Percentiles rank a stretch among this genome's conserved stretches.
Conservation (phyloP, 208 protist genomes). For the Perkinsela sp. region DNA sequence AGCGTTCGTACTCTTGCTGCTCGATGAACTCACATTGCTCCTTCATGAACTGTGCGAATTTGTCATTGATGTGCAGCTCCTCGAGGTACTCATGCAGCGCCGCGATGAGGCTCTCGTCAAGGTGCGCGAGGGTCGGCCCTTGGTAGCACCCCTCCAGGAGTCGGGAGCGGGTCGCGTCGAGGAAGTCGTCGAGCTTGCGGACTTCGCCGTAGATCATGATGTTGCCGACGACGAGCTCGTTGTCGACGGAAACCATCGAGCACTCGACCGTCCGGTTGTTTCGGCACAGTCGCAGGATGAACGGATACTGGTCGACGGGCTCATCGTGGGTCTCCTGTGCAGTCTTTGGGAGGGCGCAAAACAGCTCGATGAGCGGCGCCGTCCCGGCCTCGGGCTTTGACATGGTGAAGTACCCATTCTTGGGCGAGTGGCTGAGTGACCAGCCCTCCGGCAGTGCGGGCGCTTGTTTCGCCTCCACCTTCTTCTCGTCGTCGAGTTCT, state of each 20-base stretch:
- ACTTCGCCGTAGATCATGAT: constrained; percentile 11
- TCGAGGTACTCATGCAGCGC: constrained; percentile 35
- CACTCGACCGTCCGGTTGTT: constrained; percentile 22
- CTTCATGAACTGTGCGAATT: constrained; percentile 37
- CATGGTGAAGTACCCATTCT: constrained; percentile 31
- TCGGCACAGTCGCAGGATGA: constrained; percentile 32
- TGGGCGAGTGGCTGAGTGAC: constrained; percentile 27
- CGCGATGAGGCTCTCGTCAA: constrained; percentile 42
- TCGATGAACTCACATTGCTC: constrained; percentile 42
- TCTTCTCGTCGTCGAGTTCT: constrained; percentile 42
- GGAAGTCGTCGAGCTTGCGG: not conserved
- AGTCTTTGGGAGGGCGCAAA: not conserved
- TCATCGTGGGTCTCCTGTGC: constrained; percentile 16
- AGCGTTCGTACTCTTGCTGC: constrained; percentile 49
- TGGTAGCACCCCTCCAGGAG: not conserved
- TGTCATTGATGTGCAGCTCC: constrained; percentile 38
- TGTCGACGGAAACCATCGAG: constrained; percentile 29
- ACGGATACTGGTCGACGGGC: constrained; percentile 45
- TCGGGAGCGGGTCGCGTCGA: not conserved
- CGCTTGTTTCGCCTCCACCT: constrained; percentile 36
- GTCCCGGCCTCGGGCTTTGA: constrained; percentile 2
- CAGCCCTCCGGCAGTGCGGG: constrained; percentile 23
- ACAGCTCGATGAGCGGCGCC: not conserved
- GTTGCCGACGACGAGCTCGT: constrained; percentile 42
- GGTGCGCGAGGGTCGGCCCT: constrained; percentile 32